phyloP scores from a whole-genome alignment of 2,329 filamentous ascomycete genomes.

The Zasmidium cellare region DNA sequence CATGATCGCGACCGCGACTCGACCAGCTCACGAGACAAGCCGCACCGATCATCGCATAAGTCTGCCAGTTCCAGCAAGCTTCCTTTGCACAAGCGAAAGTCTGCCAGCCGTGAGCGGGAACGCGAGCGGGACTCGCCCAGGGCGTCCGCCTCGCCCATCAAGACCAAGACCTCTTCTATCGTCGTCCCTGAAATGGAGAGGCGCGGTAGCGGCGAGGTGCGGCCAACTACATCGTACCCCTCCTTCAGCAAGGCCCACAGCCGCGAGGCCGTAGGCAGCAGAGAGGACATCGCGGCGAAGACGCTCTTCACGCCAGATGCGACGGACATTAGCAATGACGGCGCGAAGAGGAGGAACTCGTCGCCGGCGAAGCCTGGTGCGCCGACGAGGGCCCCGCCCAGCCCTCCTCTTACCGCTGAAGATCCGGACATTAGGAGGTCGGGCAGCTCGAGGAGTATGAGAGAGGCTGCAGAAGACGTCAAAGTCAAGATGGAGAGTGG shows the following conservation, averaged over 20 bases:
- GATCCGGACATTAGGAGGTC: conserved; percentile 47
- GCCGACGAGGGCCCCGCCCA: conserved; percentile 43
- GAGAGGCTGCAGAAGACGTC: conserved; percentile 38
- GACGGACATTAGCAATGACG: conserved; percentile 41
- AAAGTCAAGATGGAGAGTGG: conserved; percentile 39
- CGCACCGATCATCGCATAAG: conserved; percentile 27
- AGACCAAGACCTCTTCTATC: conserved; percentile 7
- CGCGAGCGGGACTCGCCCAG: conserved; percentile 26
- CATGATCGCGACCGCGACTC: conserved; percentile 32
- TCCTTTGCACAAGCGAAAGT: conserved; percentile 25
- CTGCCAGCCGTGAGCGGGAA: conserved; percentile 29
- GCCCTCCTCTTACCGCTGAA: conserved; percentile 48
- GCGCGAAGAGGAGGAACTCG: conserved; percentile 30
- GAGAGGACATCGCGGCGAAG: conserved; percentile 35
- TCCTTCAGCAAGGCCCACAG: conserved; percentile 87
- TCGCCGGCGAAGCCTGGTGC: conserved; percentile 23
- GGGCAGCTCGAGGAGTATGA: conserved; percentile 46
- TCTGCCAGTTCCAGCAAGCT: conserved; percentile 29
- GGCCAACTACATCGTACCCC: conserved; percentile 66
- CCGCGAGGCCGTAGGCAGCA: conserved; percentile 75
- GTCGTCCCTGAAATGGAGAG: conserved; percentile 51
- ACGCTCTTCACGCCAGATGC: conserved; percentile 41
- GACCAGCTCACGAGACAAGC: conserved; percentile 29
- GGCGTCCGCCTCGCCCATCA: conserved; percentile 8
- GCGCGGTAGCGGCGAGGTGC: conserved; percentile 34